Evolutionary conservation across 2,329 filamentous ascomycete species (phyloP).

Genomic region (Claviceps quebecensis): DNA sequence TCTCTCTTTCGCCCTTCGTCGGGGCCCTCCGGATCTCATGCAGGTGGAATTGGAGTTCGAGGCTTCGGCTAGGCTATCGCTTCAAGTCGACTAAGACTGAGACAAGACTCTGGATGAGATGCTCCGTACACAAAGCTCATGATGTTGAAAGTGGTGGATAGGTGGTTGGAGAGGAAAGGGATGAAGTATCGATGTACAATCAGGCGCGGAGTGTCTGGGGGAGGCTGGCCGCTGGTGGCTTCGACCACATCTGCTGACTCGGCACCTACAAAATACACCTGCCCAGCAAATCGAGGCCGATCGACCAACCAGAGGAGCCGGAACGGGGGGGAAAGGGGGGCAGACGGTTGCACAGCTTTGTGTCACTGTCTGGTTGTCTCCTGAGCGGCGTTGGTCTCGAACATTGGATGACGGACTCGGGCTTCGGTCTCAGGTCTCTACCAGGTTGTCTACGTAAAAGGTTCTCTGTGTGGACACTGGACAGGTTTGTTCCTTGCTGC

Average conservation of each 20-base stretch:
- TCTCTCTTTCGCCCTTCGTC: slow-evolving; percentile 11
- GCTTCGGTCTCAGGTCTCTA: too few relatives aligned
- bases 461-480: too few relatives aligned
- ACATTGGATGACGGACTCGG: too few relatives aligned
- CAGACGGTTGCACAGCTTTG: too few relatives aligned
- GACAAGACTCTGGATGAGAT: slow-evolving; percentile 6
- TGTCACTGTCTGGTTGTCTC: too few relatives aligned
- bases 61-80: not conserved
- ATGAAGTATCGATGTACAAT: not conserved
- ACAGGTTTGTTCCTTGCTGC: too few relatives aligned
- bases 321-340: too few relatives aligned
- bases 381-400: too few relatives aligned
- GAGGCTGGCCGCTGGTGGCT: not conserved
- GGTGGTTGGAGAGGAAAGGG: not conserved
- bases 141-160: slow-evolving; percentile 11
- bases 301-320: too few relatives aligned
- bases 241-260: not conserved
- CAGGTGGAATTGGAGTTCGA: not conserved
- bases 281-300: too few relatives aligned
- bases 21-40: slow-evolving; percentile 9
- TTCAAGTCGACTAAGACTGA: slow-evolving; percentile 19
- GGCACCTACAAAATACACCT: not conserved
- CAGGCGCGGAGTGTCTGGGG: not conserved
- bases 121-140: slow-evolving; percentile 16
- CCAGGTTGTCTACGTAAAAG: too few relatives aligned